Evolutionary conservation across 2,329 filamentous ascomycete species (phyloP).

Genomic region (Pseudodiploospora longispora): DNA sequence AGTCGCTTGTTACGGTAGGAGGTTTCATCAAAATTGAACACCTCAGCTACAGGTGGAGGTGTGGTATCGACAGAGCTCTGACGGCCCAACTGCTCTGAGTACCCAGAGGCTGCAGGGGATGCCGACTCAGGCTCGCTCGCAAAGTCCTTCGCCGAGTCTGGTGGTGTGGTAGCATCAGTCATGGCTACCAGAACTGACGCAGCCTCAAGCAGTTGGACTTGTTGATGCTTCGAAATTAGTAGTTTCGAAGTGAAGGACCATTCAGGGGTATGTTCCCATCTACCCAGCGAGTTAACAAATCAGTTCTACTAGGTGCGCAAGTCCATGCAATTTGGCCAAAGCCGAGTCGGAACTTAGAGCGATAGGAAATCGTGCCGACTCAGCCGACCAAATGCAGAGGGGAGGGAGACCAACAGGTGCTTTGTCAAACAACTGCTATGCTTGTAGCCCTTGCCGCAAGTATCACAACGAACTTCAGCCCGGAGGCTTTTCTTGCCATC

Average conservation of each 20-base stretch:
- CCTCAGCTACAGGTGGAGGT: constrained; percentile 71
- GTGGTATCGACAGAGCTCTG: constrained; percentile 88
- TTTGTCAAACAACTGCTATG: constrained; percentile 99
- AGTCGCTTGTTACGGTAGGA: constrained; percentile 51
- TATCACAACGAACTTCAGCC: constrained; percentile 88
- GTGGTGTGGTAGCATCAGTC: constrained; percentile 55
- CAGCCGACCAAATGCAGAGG: constrained; percentile 14
- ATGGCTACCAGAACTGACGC: constrained; percentile 93
- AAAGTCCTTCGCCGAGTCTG: constrained; percentile 58
- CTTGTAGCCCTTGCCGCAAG: constrained; percentile 99
- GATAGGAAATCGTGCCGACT: not conserved
- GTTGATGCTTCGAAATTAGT: constrained; percentile 98
- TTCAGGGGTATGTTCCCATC: constrained; percentile 98
- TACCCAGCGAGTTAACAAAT: constrained; percentile 36
- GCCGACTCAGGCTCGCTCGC: constrained; percentile 74
- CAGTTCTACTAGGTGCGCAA: constrained; percentile 1
- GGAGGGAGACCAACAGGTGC: constrained; percentile 90
- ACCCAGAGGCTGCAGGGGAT: constrained; percentile 73
- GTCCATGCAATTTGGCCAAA: constrained; percentile 1
- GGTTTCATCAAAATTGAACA: constrained; percentile 44
- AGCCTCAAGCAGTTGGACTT: constrained; percentile 93
- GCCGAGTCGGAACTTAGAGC: not conserved
- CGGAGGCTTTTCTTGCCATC: constrained; percentile 76
- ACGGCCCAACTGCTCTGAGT: constrained; percentile 68
- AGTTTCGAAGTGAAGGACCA: constrained; percentile 97